Base-by-base conservation (phyloP, 108 stramenopile genomes). In the Cyclotella distinguenda region DNA sequence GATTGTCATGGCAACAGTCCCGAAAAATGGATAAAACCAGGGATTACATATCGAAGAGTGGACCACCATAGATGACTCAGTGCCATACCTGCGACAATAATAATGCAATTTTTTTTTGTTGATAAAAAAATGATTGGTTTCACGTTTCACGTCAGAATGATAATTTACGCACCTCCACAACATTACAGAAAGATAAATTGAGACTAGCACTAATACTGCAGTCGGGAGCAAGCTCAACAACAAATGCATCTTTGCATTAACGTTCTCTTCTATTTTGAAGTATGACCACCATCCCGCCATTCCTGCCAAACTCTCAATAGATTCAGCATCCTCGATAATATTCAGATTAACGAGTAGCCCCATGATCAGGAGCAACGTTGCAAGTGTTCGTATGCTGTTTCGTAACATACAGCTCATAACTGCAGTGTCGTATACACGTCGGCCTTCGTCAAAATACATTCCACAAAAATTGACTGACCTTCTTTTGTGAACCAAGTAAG, bases 371-470 rank as follows among this genome's bases (percentile, higher is more conserved):
- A 78, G 62, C 22, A 68, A 33, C 1, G 64, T 44, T 2, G 74
- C 78, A n/a, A 78, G 32, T 2, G 69, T 33, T 21, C 82, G 74
- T 33, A 82, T 78, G 15, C 77, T 70, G 57, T 82, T 82, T 21
- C 82, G 33, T 35, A 82, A 25, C 56, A 73, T 80, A 39, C 66
- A 75, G 16, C 67, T 63, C 68, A 80, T 74, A 4, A 58, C 59
- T 0, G 58, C 62, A 38, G 64, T 73, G 33, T 64, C 74, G 19
- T 74, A 61, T 21, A 78, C 68, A 6, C 77, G 54, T 18, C 68
- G 31, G 2, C 82, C 82, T 30, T 82, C 82, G 46, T 82, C 82
- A 53, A 82, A 82, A 46, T 63, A 70, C 64, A 82, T 79, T n/a
- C 78, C 78, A 30, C 77, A 79, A 60, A 82, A 79, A 49, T 82